These are phyloP conservation scores for Daucus carota DNA, from an alignment of 129 eudicot genomes.

Conservation along the genomic window DH1_v3.0 NC_030384.2:39073501-39074000, in stretches of 20 bases:
- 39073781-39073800: constrained; percentile 2
- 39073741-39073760: not conserved
- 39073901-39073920: not conserved
- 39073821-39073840: not conserved
- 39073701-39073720: not conserved
- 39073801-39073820: constrained; percentile 12
- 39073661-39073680: constrained; percentile 17
- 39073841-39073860: not conserved
- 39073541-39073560: not conserved
- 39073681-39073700: not conserved
- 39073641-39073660: constrained; percentile 10
- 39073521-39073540: constrained; percentile 72
- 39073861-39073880: constrained; percentile 2
- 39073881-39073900: not conserved
- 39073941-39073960: too few species aligned
- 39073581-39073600: constrained; percentile 3
- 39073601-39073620: constrained; percentile 13
- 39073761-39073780: not conserved
- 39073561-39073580: constrained; percentile 4
- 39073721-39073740: not conserved
- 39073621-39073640: not conserved
- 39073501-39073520: constrained; percentile 72
- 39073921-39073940: too few species aligned
- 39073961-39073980: too few species aligned
- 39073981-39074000: too few species aligned